A percentile compares a stretch with the other conserved stretches of the same genome.
These are phyloP conservation scores for Globisporangium takayamanum DNA, from an alignment of 352 stramenopile species.

Conservation along the genomic window DNA sequence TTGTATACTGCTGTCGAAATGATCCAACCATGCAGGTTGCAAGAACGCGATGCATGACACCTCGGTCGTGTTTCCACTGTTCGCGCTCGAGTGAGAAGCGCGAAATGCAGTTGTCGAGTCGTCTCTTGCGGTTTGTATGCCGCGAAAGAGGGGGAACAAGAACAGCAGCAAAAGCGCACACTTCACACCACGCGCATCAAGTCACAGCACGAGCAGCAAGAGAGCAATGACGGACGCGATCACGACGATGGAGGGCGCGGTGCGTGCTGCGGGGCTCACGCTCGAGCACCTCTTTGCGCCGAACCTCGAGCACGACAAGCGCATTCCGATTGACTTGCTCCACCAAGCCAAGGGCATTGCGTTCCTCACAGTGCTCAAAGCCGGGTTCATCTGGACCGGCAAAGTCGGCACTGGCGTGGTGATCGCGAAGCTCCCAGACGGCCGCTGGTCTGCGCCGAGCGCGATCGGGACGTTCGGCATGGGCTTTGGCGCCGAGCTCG, in stretches of 20 bases:
- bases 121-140: no score
- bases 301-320: slow-evolving; percentile 78
- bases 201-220: not conserved
- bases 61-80: no score
- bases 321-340: slow-evolving; percentile 88
- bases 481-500: slow-evolving; percentile 74
- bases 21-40: no score
- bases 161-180: no score
- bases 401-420: slow-evolving; percentile 90
- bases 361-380: slow-evolving; percentile 91
- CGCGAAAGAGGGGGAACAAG: no score
- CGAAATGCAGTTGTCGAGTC: no score
- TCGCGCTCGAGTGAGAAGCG: no score
- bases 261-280: slow-evolving; percentile 85
- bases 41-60: no score
- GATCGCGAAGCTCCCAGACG: slow-evolving; percentile 90
- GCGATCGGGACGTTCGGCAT: slow-evolving; percentile 91
- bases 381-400: slow-evolving; percentile 80
- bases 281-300: slow-evolving; percentile 90
- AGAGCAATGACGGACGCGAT: slow-evolving; percentile 59
- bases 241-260: slow-evolving; percentile 88
- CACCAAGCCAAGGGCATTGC: slow-evolving; percentile 86
- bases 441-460: slow-evolving; percentile 93
- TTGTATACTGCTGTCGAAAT: no score
- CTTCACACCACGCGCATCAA: not conserved